Percentiles rank a stretch among this genome's conserved stretches.
These are phyloP conservation scores for Solanum aculeatissimum DNA, from an alignment of 305 asterid genomes.

Conservation along the genomic window DNA sequence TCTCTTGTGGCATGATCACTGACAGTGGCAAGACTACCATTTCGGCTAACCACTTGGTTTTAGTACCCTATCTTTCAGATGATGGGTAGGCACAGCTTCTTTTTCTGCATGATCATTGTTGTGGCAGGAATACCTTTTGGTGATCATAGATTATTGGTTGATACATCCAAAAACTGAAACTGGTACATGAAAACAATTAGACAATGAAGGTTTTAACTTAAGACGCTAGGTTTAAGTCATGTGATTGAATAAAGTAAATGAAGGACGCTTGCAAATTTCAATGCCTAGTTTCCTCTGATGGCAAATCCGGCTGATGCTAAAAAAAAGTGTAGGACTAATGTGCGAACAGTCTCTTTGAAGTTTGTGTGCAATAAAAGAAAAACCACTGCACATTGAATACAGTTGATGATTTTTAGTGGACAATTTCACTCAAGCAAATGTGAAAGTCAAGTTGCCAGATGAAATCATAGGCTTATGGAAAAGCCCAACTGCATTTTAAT, in stretches of 20 bases:
- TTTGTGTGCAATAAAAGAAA: background rate
- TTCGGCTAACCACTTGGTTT: background rate
- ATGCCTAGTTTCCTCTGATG: background rate
- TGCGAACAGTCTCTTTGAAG: background rate
- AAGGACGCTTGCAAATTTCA: background rate
- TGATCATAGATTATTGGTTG: background rate
- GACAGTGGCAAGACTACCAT: background rate
- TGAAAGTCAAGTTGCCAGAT: background rate
- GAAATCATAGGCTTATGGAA: background rate
- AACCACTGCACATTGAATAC: background rate
- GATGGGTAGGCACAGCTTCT: background rate
- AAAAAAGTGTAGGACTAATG: background rate
- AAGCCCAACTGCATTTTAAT: background rate
- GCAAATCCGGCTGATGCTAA: background rate
- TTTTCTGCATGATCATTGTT: background rate
- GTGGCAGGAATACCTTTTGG: background rate
- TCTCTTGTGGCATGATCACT: background rate
- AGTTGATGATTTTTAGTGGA: background rate
- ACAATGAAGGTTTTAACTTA: background rate
- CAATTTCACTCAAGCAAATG: background rate
- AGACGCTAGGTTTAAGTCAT: background rate
- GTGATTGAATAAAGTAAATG: background rate
- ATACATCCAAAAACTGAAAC: background rate
- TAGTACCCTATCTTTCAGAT: background rate
- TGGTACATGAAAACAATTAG: background rate